Evolutionary conservation across 208 protist species (phyloP).

Genomic region (Wallacemonas sp.): DNA sequence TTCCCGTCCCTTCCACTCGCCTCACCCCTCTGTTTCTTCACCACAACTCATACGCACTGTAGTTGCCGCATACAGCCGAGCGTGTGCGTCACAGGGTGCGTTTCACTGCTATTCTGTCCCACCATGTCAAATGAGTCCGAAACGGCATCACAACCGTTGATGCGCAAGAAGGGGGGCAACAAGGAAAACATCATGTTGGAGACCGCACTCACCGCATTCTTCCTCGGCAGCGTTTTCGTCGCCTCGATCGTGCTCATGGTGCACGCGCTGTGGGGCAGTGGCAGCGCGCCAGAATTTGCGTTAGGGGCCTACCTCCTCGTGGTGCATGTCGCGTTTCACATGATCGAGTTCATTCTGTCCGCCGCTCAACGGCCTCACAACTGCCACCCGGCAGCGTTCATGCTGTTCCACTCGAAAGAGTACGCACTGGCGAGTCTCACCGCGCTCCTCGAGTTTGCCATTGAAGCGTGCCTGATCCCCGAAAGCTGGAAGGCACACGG

Average conservation of each 20-base stretch:
- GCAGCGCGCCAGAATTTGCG: conserved; percentile 43
- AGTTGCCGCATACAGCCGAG: too few species aligned
- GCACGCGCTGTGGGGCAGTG: conserved; percentile 30
- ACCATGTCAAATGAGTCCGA: too few species aligned
- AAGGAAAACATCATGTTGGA: conserved; percentile 47
- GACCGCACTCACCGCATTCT: conserved; percentile 58
- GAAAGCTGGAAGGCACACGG: conserved; percentile 50
- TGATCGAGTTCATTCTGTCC: conserved; percentile 76
- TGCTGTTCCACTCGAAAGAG: conserved; percentile 77
- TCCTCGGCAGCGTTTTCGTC: conserved; percentile 43
- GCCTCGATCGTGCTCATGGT: conserved; percentile 31
- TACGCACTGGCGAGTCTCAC: conserved; percentile 56
- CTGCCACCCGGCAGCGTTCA: conserved; percentile 73
- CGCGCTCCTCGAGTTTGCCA: conserved; percentile 67
- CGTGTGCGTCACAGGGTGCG: too few species aligned
- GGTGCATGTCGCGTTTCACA: conserved; percentile 69
- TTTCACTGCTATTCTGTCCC: neutral
- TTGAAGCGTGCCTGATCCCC: conserved; percentile 61
- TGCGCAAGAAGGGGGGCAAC: neutral
- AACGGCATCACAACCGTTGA: too few species aligned
- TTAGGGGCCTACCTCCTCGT: conserved; percentile 64
- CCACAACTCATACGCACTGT: too few species aligned
- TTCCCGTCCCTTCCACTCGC: too few species aligned
- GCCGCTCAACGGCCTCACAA: conserved; percentile 52
- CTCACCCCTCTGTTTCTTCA: too few species aligned